These are phyloP conservation scores for Aspergillus flavus DNA, from an alignment of 2,329 filamentous ascomycete genomes.

Conservation along the genomic window DNA sequence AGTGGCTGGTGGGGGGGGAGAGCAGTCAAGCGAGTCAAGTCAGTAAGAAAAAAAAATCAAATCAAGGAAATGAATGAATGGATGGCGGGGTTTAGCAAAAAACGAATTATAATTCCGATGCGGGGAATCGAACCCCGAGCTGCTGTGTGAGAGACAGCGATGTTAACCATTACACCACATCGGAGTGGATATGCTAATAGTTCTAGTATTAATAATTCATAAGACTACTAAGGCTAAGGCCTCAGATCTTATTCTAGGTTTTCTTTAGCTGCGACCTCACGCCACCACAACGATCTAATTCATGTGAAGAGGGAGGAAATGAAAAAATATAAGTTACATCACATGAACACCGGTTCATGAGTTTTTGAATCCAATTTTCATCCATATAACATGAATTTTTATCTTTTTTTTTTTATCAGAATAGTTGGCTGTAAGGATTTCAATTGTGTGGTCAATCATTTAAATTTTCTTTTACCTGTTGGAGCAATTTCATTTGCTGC, in stretches of 20 bases:
- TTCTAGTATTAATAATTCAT: neutral
- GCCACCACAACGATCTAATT: neutral
- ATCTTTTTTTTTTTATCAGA: neutral
- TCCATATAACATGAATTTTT: neutral
- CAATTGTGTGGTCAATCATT: neutral
- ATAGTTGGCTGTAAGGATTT: neutral
- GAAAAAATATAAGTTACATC: neutral
- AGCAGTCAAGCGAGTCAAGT: neutral
- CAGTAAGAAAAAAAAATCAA: neutral
- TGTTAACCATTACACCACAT: constrained; percentile 4
- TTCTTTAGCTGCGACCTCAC: neutral
- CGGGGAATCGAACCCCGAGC: constrained; percentile 4
- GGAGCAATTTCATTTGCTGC: neutral
- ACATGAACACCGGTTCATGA: neutral
- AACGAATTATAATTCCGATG: neutral
- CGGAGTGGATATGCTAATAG: neutral
- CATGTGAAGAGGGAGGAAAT: neutral
- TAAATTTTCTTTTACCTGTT: neutral
- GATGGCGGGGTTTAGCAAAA: too few species aligned
- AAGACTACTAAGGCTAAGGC: neutral
- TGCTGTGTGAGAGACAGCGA: constrained; percentile 3
- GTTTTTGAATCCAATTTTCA: neutral
- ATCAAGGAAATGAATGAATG: neutral
- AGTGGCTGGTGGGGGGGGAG: too few species aligned
- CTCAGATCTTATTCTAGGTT: constrained; percentile 6